Conservation (phyloP, 352 stramenopile genomes). For the Phytophthora constricta region DNA sequence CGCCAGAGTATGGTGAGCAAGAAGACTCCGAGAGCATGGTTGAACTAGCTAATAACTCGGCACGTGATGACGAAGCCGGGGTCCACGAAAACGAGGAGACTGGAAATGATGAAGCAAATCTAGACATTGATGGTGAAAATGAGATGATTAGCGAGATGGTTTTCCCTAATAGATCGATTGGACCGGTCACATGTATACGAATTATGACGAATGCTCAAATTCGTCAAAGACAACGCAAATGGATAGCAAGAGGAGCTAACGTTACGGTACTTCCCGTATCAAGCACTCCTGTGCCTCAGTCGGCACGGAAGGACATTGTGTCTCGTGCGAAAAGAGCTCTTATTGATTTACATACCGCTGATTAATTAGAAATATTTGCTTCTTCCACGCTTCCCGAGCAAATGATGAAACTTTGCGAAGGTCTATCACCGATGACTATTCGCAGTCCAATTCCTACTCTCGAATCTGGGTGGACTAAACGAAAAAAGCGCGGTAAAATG, state of each 20-base stretch:
- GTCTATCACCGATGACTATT: not conserved
- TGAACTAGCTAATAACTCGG: not conserved
- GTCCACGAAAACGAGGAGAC: not conserved
- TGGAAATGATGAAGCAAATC: not conserved
- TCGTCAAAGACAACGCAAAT: not conserved
- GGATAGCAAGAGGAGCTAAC: not conserved
- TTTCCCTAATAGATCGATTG: not conserved
- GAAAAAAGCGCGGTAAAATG: conserved; percentile 7
- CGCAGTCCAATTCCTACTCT: not conserved
- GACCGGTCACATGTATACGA: not conserved
- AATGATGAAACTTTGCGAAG: not conserved
- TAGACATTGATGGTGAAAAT: conserved; percentile 1
- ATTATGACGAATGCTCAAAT: conserved; percentile 7
- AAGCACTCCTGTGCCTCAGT: not conserved
- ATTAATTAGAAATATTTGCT: not conserved
- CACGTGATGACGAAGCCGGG: not conserved
- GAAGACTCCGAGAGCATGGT: no score
- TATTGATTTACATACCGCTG: not conserved
- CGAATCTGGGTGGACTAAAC: not conserved
- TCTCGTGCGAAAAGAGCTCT: not conserved
- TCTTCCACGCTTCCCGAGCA: not conserved
- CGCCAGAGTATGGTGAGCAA: no score
- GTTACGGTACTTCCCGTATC: not conserved
- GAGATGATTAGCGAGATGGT: conserved; percentile 8
- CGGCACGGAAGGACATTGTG: not conserved